These are phyloP conservation scores for Aspergillus hiratsukae DNA, from an alignment of 2,329 filamentous ascomycete species.

Conservation along the genomic window DNA sequence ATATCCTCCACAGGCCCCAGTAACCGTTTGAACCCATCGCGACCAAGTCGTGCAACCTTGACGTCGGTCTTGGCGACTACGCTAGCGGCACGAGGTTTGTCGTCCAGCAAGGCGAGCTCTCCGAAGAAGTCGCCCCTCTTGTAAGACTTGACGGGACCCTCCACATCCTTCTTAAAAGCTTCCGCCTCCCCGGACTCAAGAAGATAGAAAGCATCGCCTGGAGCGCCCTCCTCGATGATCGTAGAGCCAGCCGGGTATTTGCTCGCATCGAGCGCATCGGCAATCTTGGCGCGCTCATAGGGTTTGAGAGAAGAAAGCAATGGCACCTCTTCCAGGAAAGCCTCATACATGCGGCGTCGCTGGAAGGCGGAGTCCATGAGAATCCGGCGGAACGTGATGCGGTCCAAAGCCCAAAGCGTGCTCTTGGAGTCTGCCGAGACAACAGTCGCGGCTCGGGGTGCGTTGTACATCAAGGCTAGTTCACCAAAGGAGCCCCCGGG, in stretches of 20 bases:
- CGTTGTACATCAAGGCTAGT: slow-evolving; percentile 97
- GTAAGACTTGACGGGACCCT: slow-evolving; percentile 72
- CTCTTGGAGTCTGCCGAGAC: slow-evolving; percentile 73
- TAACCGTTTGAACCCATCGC: slow-evolving; percentile 90
- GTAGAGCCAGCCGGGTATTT: slow-evolving; percentile 75
- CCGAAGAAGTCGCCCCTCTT: slow-evolving; percentile 95
- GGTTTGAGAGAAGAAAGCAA: slow-evolving; percentile 76
- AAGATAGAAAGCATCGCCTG: slow-evolving; percentile 86
- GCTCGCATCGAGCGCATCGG: slow-evolving; percentile 86
- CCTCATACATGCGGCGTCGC: slow-evolving; percentile 93
- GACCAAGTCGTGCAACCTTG: slow-evolving; percentile 87
- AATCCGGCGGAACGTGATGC: slow-evolving; percentile 93
- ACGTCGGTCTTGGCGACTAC: slow-evolving; percentile 79
- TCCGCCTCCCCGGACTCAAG: slow-evolving; percentile 83
- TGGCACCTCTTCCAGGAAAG: slow-evolving; percentile 89
- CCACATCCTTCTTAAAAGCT: slow-evolving; percentile 72
- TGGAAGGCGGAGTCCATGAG: slow-evolving; percentile 98
- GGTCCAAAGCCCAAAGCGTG: slow-evolving; percentile 90
- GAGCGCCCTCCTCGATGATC: slow-evolving; percentile 89
- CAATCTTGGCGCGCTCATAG: slow-evolving; percentile 96
- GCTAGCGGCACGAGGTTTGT: slow-evolving; percentile 86
- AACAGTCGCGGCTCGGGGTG: slow-evolving; percentile 90
- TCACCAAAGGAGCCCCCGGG: slow-evolving; percentile 94
- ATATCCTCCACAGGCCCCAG: slow-evolving; percentile 91
- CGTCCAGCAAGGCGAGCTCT: slow-evolving; percentile 87